Conservation (phyloP, 306 rosid genomes). For the Fragaria nilgerrensis region DNA sequence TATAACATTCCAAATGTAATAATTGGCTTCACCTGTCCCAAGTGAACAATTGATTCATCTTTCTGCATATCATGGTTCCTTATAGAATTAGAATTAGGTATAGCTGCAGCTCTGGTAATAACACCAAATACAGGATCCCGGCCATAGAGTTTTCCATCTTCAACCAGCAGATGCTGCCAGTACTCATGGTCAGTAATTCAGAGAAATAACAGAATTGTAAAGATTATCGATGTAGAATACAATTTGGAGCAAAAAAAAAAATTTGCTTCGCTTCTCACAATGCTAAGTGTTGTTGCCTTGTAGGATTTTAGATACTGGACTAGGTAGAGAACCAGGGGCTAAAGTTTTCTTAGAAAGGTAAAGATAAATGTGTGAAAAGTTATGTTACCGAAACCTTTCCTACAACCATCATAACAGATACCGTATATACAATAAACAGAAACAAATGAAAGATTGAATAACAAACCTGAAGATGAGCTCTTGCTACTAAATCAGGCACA, state of each 20-base stretch:
- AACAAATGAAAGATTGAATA: too few relatives aligned
- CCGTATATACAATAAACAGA: too few relatives aligned
- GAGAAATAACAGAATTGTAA: constrained; percentile 20
- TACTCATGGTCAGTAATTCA: constrained; percentile 36
- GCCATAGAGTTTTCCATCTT: constrained; percentile 89
- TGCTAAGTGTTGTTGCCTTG: too few relatives aligned
- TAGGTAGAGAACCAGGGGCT: too few relatives aligned
- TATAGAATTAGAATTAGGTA: constrained; percentile 57
- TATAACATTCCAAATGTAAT: constrained; percentile 14
- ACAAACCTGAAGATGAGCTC: too few relatives aligned
- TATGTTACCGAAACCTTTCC: neutral
- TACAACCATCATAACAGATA: constrained; percentile 15
- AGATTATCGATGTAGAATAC: constrained; percentile 6
- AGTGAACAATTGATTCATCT: constrained; percentile 63
- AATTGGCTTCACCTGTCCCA: constrained; percentile 71
- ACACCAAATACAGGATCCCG: constrained; percentile 64
- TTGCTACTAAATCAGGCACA: too few relatives aligned
- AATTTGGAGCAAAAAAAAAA: too few relatives aligned
- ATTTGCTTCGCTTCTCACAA: too few relatives aligned
- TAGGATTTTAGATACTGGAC: too few relatives aligned
- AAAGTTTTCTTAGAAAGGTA: neutral
- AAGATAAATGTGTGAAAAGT: neutral
- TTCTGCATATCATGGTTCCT: constrained; percentile 76
- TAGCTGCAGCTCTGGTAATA: constrained; percentile 72
- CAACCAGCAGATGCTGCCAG: constrained; percentile 81